Evolutionary conservation across 345 rosid genomes (phyloP), one percentile per base, ranked within the genome.

Genomic region (Melaleuca alternifolia): DNA sequence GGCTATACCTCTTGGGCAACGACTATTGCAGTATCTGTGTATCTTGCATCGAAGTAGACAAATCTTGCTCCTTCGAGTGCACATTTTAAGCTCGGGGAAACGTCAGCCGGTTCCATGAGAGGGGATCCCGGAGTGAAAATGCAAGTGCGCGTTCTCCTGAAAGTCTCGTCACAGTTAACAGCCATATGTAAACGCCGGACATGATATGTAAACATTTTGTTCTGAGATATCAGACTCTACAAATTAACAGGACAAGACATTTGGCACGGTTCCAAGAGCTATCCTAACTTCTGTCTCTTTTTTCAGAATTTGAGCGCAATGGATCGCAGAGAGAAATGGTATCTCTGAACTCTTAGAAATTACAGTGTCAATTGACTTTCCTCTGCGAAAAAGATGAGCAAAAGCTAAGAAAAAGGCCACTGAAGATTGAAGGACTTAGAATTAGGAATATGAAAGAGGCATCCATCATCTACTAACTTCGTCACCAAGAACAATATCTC

Each of bases 111-210:
- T 85, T 71, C 84, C 95, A 96, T 90, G 54, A 92, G 94, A 84
- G 98, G 99, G 75, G 89, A 50, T 85, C 98, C 99, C 51, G 96
- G 95, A 41, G 98, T 94, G 84, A 96, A 96, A 85, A 96, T 97
- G 89, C 99, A 97, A 50, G 99, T 97, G 12, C 99, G 98, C 33
- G 98, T 97, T 90, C 94, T 93, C 92, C 99, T 97, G 92, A 71
- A 91, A 88, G 84, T 86, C 84, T 61, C 24, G 82, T 7, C 44
- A 14, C 6, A 82, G 84, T 52, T n/a, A 13, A 51, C 16, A 82
- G 84, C 84, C 54, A 50, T 14, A 82, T 0, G 84, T 28, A 50
- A 82, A 82, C 20, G 84, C 30, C 2, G 51, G 51, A 44, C 33
- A 11, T 59, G n/a, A 26, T 12, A 15, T 59, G 13, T 26, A 41